Base-by-base conservation (phyloP, 306 rosid species). In the Parietaria judaica region DNA sequence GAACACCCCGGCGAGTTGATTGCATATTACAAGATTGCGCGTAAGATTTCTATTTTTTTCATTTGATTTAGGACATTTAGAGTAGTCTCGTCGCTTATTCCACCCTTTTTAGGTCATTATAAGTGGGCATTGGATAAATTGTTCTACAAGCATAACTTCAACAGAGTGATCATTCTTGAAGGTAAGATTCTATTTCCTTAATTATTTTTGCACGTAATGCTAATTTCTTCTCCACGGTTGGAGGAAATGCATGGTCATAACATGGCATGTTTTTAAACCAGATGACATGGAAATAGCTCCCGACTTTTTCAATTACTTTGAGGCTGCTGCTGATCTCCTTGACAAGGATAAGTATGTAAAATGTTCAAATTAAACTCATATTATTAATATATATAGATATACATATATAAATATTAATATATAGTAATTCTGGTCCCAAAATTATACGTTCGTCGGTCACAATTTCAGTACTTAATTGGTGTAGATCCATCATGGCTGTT, bases 261-360 rank as follows among this genome's bases (percentile, higher is more conserved):
- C 48, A 4, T 39, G 36, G 34, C 46, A 45, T 65, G 48, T 64
- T 65, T 76, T 60, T 63, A 72, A 60, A 68, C 61, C 86, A 92
- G 98, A 88, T 80, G 98, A 92, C 74, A 88, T 92, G 98, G 98
- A 88, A 80, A 92, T 92, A 72, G 95, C 98, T 55, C 94, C 96
- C 13, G 98, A 92, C 82, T 92, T 92, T 76, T 91, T 91, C 61
- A 81, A 81, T 75, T 92, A 88, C 79, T 92, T 92, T 78, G 98
- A 81, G 81, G 95, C 96, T 64, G 69, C 89, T 17, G 80, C 92
- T 0, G 65, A 68, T 63, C 86, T 92, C 64, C 95, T 92, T 70
- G 95, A 92, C 64, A 84, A 86, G 80, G 98, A 91, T 79, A 88
- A 84, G 98, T 91, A 77, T 78, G 96, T 61, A 60, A 63, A 48